Evolutionary conservation across 768 basidiomycete genomes (phyloP).

Genomic region (Rhodosporidiobolus sp.): DNA sequence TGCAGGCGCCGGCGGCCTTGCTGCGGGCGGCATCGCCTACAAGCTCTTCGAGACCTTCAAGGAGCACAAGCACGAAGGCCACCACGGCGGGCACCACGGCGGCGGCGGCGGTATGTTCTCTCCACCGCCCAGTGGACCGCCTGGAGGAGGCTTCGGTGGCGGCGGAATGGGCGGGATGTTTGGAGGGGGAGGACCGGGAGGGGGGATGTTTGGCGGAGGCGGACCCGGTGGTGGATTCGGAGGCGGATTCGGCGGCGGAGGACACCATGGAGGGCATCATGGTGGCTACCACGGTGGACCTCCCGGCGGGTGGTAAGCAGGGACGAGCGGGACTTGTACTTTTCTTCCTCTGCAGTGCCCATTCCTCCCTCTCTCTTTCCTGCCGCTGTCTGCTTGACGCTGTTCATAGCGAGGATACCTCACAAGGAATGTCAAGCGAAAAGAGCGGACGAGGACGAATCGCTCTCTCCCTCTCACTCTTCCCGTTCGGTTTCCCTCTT

Average conservation of each 20-base stretch:
- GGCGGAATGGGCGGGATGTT: background rate
- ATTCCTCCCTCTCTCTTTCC: too few relatives aligned
- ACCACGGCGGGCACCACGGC: background rate
- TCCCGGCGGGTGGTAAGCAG: background rate
- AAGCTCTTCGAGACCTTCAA: slow-evolving; percentile 7
- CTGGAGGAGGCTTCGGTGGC: background rate
- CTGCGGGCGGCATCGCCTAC: slow-evolving; percentile 3
- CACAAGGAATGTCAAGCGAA: too few relatives aligned
- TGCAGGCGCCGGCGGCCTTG: background rate
- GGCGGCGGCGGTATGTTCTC: background rate
- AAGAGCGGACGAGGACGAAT: too few relatives aligned
- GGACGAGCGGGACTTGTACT: too few relatives aligned
- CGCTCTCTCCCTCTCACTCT: too few relatives aligned
- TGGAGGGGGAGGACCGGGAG: background rate
- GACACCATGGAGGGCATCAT: background rate
- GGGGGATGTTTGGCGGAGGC: background rate
- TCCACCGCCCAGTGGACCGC: too few relatives aligned
- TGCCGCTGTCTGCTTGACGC: too few relatives aligned
- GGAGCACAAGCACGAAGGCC: slow-evolving; percentile 2
- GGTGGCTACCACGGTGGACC: background rate
- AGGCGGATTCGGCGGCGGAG: background rate
- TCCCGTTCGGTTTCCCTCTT: too few relatives aligned
- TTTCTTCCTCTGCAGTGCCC: too few relatives aligned
- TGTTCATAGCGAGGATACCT: too few relatives aligned
- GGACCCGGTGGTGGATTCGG: background rate